phyloP scores from a whole-genome alignment of 176 grass and related monocot genomes.

The Oryza punctata region DNA sequence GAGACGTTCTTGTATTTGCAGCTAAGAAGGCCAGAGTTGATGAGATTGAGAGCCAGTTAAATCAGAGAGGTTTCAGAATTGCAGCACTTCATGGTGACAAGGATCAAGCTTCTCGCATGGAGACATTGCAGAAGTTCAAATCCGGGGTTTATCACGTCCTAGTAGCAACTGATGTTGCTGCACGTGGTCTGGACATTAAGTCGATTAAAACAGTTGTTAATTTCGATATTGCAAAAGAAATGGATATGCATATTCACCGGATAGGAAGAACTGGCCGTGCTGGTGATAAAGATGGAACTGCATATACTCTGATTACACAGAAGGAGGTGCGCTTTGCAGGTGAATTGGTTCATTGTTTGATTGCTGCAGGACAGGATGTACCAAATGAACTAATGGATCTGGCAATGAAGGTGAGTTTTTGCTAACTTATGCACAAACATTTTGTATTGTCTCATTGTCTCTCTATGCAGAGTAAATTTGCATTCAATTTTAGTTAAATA shows the following conservation, averaged over 20 bases:
- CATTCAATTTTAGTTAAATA: constrained; percentile 18
- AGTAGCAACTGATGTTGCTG: constrained; percentile 98
- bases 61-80: constrained; percentile 81
- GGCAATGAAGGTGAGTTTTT: constrained; percentile 91
- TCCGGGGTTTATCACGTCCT: constrained; percentile 91
- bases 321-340: constrained; percentile 93
- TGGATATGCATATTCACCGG: constrained; percentile 99
- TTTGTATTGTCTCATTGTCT: constrained; percentile 15
- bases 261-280: constrained; percentile 94
- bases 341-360: constrained; percentile 89
- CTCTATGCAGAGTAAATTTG: neutral
- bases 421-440: neutral
- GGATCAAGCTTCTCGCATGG: constrained; percentile 95
- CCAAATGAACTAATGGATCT: constrained; percentile 87
- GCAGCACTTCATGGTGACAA: constrained; percentile 97
- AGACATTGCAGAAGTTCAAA: constrained; percentile 92
- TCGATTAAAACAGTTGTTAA: constrained; percentile 99
- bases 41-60: constrained; percentile 85
- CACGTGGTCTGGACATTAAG: constrained; percentile 96
- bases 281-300: constrained; percentile 98
- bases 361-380: constrained; percentile 85
- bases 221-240: constrained; percentile 92
- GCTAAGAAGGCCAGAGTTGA: constrained; percentile 91
- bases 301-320: constrained; percentile 85
- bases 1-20: constrained; percentile 92